phyloP scores from a whole-genome alignment of 306 rosid species.

The Malus sylvestris region DNA sequence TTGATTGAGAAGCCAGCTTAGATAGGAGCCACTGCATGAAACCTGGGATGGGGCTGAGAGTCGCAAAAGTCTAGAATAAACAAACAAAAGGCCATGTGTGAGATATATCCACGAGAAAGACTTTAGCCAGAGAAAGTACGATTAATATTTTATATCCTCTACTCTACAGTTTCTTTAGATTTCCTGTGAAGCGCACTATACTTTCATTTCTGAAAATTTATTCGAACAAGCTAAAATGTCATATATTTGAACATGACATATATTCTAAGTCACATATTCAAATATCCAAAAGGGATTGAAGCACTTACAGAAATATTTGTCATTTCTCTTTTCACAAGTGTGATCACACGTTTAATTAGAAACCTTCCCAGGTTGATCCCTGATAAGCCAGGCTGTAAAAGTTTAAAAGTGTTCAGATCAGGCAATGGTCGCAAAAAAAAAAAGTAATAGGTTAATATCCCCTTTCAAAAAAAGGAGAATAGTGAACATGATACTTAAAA shows the following conservation, averaged over 20 bases:
- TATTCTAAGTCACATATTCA: not conserved
- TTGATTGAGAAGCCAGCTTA: constrained; percentile 70
- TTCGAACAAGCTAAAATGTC: no score
- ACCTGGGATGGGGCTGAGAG: constrained; percentile 97
- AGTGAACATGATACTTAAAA: no score
- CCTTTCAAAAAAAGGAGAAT: not conserved
- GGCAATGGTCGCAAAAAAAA: not conserved
- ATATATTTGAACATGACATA: no score
- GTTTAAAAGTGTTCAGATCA: constrained; percentile 22
- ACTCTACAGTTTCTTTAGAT: not conserved
- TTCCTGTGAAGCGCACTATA: no score
- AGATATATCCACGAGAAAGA: constrained; percentile 8
- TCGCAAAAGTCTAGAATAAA: constrained; percentile 50
- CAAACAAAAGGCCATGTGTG: constrained; percentile 6
- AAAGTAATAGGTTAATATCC: not conserved
- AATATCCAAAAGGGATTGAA: constrained; percentile 14
- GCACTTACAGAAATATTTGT: constrained; percentile 69
- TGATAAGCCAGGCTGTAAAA: constrained; percentile 80
- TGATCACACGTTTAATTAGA: constrained; percentile 84
- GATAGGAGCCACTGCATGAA: constrained; percentile 85
- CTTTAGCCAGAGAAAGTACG: not conserved
- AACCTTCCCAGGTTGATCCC: constrained; percentile 95
- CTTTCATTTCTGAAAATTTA: no score
- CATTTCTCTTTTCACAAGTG: constrained; percentile 88
- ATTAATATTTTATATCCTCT: not conserved